phyloP scores from a whole-genome alignment of 192 early-diverging fungal species.

The Cetraspora pellucida region DNA sequence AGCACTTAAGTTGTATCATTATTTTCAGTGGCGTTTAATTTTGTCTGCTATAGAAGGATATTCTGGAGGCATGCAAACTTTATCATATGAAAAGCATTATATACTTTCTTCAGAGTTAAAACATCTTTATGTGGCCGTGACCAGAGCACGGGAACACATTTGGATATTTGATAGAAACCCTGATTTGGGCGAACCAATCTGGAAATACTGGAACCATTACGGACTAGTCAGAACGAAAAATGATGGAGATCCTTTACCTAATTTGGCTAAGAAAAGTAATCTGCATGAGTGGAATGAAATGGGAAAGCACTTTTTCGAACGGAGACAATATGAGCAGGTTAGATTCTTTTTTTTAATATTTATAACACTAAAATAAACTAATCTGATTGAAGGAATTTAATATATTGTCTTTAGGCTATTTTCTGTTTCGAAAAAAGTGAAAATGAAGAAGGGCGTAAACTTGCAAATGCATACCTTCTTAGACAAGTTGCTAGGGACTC shows the following conservation, averaged over 20 bases:
- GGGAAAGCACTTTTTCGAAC: constrained; percentile 16
- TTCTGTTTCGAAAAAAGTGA: constrained; percentile 23
- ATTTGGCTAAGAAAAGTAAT: constrained; percentile 22
- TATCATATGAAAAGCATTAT: constrained; percentile 11
- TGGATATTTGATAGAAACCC: constrained; percentile 20
- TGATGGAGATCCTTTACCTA: neutral
- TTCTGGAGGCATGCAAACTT: neutral
- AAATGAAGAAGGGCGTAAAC: neutral
- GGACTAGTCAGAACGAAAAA: neutral
- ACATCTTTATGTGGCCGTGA: constrained; percentile 33
- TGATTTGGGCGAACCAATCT: constrained; percentile 4
- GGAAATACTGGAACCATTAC: neutral
- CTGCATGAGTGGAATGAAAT: constrained; percentile 14
- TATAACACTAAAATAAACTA: neutral
- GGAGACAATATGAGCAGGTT: constrained; percentile 20
- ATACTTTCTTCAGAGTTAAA: constrained; percentile 28
- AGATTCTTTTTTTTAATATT: neutral
- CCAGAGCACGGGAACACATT: constrained; percentile 21
- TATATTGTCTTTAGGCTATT: constrained; percentile 28
- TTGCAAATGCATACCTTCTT: constrained; percentile 23
- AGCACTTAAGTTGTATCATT: neutral
- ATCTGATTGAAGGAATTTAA: neutral
- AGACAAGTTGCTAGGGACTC: constrained; percentile 10
- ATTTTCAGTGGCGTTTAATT: constrained; percentile 25
- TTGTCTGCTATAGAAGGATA: neutral